These are phyloP conservation scores for Athelia psychrophila DNA, from an alignment of 1,284 basidiomycete species.

Conservation along the genomic window DNA sequence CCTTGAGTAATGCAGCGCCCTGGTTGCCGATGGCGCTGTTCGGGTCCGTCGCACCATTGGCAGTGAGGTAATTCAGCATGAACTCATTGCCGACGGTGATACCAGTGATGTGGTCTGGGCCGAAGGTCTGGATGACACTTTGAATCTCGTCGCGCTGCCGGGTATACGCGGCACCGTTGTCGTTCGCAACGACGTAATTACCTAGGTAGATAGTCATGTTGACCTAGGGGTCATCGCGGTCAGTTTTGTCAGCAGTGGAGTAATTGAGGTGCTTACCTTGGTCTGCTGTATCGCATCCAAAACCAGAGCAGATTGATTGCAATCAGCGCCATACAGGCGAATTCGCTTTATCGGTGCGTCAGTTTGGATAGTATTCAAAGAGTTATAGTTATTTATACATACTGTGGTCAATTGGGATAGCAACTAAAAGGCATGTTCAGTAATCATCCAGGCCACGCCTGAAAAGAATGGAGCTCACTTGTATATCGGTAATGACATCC, in stretches of 20 bases:
- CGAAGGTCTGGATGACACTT: slow-evolving; percentile 74
- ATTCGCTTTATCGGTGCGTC: slow-evolving; percentile 32
- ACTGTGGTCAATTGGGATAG: slow-evolving; percentile 55
- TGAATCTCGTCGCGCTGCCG: slow-evolving; percentile 72
- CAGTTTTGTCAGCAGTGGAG: too few relatives aligned
- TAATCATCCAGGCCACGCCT: neutral
- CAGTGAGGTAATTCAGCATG: slow-evolving; percentile 69
- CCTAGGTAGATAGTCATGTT: slow-evolving; percentile 87
- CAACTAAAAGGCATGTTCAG: slow-evolving; percentile 29
- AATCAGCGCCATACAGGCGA: slow-evolving; percentile 58
- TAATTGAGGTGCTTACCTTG: slow-evolving; percentile 34
- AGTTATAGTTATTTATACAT: slow-evolving; percentile 5
- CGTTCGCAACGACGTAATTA: slow-evolving; percentile 66
- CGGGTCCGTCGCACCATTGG: slow-evolving; percentile 38
- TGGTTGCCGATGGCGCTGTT: slow-evolving; percentile 55
- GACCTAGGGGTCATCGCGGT: slow-evolving; percentile 31
- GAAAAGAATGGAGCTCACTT: slow-evolving; percentile 33
- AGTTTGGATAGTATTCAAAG: neutral
- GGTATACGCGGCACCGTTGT: slow-evolving; percentile 64
- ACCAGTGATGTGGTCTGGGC: slow-evolving; percentile 75
- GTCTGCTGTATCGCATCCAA: slow-evolving; percentile 74
- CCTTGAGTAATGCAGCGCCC: slow-evolving; percentile 45
- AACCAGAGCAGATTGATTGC: slow-evolving; percentile 54
- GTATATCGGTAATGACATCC: slow-evolving; percentile 50
- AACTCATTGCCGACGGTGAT: slow-evolving; percentile 84